These are phyloP conservation scores for Ophiostoma populinum DNA, from an alignment of 2,329 filamentous ascomycete species.

Conservation along the genomic window DNA sequence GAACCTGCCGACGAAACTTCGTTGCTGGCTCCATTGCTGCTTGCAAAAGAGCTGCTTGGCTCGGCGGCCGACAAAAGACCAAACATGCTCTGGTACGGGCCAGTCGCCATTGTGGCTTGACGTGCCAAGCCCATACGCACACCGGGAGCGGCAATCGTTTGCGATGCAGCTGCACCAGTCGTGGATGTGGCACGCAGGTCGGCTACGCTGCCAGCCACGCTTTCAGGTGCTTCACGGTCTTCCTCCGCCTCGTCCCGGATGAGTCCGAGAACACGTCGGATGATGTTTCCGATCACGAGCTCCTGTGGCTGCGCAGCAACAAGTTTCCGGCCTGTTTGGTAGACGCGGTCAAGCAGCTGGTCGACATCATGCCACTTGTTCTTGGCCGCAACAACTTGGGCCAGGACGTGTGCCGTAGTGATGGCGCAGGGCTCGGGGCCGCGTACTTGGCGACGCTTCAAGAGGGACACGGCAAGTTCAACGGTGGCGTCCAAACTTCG, in stretches of 20 bases:
- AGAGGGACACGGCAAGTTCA: conserved; percentile 59
- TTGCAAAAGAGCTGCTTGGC: too few relatives aligned
- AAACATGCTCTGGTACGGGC: conserved; percentile 67
- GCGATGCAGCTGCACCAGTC: not conserved
- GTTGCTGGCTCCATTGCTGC: conserved; percentile 5
- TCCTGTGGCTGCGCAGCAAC: conserved; percentile 76
- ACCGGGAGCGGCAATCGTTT: not conserved
- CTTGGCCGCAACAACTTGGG: conserved; percentile 60
- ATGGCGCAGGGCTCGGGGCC: conserved; percentile 79
- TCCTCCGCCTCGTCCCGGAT: conserved; percentile 85
- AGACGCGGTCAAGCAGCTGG: conserved; percentile 64
- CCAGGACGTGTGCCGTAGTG: conserved; percentile 75
- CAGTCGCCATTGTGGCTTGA: conserved; percentile 15
- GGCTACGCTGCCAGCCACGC: conserved; percentile 20
- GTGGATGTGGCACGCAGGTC: conserved; percentile 14
- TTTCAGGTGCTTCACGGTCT: conserved; percentile 41
- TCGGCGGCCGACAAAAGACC: conserved; percentile 59
- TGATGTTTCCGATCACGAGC: conserved; percentile 86
- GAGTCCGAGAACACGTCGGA: conserved; percentile 72
- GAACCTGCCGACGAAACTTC: conserved; percentile 5
- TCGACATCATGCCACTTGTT: conserved; percentile 63
- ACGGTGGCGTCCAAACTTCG: conserved; percentile 59
- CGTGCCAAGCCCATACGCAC: not conserved
- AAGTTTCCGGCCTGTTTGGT: conserved; percentile 59
- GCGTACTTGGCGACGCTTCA: conserved; percentile 80